Percentiles rank a stretch among this genome's conserved stretches.
Conservation (phyloP, 495 filamentous ascomycete genomes). For the Neurospora sp. region DNA sequence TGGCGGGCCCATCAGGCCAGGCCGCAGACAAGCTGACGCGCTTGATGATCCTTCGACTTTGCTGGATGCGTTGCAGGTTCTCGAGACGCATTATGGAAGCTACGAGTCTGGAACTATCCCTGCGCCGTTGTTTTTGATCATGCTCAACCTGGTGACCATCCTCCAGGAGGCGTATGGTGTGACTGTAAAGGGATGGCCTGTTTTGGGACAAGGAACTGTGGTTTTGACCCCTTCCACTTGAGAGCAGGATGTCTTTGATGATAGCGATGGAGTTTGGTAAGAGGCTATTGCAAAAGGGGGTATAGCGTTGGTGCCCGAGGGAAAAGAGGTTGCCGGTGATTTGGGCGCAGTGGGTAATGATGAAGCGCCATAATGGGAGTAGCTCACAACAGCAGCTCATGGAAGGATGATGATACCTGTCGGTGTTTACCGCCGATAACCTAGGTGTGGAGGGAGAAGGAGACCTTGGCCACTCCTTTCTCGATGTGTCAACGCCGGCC, state of each 20-base stretch:
- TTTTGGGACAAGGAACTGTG: conserved; percentile 12
- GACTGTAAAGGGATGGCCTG: conserved; percentile 11
- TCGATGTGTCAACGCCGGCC: not conserved
- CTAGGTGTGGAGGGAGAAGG: not conserved
- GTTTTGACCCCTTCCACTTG: conserved; percentile 10
- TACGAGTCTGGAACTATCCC: conserved; percentile 11
- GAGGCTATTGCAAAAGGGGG: conserved; percentile 13
- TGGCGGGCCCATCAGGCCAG: conserved; percentile 5
- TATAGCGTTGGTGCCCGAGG: conserved; percentile 39
- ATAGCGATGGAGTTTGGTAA: not conserved
- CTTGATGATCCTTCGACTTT: conserved; percentile 5
- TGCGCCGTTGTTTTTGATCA: conserved; percentile 9
- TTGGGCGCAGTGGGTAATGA: not conserved
- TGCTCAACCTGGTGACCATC: conserved; percentile 12
- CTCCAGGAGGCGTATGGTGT: conserved; percentile 10
- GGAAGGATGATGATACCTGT: not conserved
- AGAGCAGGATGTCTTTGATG: not conserved
- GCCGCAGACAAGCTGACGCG: conserved; percentile 1
- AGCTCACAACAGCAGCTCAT: not conserved
- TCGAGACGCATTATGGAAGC: conserved; percentile 13
- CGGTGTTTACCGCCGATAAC: not conserved
- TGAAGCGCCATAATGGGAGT: not conserved
- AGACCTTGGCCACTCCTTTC: not conserved
- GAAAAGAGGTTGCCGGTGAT: conserved; percentile 33
- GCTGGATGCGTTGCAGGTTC: conserved; percentile 6